Percentiles rank a stretch among this genome's conserved stretches.
These are phyloP conservation scores for Blastocystis sp. DNA, from an alignment of 352 stramenopile genomes.

Conservation along the genomic window DNA sequence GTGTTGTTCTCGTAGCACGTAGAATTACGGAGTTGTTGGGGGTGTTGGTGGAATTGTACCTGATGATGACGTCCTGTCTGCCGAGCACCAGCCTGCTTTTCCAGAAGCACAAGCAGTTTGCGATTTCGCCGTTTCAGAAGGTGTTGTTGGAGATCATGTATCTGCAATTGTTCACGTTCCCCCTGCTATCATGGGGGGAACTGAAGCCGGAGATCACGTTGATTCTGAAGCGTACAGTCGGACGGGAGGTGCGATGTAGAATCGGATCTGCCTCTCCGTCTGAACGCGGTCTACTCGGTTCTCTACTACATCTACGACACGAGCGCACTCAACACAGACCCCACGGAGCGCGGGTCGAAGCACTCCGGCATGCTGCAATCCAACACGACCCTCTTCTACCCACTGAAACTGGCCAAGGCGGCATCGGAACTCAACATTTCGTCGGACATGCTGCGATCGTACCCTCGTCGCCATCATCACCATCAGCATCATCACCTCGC, in stretches of 20 bases:
- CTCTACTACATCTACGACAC: slow-evolving; percentile 45
- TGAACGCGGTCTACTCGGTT: neutral
- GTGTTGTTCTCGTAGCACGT: neutral
- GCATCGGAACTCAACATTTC: neutral
- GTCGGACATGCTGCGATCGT: neutral
- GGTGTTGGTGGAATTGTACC: neutral
- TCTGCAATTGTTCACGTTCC: slow-evolving; percentile 46
- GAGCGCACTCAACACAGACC: neutral
- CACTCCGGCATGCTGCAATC: neutral
- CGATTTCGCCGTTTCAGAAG: slow-evolving; percentile 4
- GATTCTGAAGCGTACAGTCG: neutral
- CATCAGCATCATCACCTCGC: neutral
- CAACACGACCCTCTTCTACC: neutral
- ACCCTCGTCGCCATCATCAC: neutral
- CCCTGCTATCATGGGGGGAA: neutral
- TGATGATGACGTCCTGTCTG: slow-evolving; percentile 2
- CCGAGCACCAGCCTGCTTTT: neutral
- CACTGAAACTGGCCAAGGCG: neutral
- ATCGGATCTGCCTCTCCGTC: neutral
- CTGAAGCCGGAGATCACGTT: neutral
- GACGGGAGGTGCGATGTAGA: neutral
- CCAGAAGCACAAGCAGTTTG: neutral
- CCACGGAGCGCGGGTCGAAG: neutral
- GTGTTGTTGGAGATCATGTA: slow-evolving; percentile 13
- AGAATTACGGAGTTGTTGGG: slow-evolving; percentile 2